phyloP scores from a whole-genome alignment of 768 basidiomycete genomes.

The Naganishia vaughanmartiniae region DNA sequence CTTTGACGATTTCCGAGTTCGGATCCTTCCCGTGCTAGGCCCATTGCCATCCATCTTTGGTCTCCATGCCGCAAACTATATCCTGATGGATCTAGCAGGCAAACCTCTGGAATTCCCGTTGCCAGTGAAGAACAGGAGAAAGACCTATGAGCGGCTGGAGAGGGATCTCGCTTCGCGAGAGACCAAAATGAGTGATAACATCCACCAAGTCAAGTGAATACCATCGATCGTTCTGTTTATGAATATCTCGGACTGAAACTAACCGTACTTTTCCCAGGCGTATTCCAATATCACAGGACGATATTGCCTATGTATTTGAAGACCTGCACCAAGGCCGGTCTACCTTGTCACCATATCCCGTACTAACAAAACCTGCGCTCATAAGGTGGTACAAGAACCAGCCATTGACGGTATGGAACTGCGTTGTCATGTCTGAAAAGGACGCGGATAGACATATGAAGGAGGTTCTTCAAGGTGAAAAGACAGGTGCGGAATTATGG shows the following conservation, averaged over 20 bases:
- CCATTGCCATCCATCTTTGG: conserved; percentile 89
- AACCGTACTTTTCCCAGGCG: conserved; percentile 8
- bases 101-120: conserved; percentile 80
- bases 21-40: conserved; percentile 87
- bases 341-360: conserved; percentile 70
- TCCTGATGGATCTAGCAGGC: conserved; percentile 78
- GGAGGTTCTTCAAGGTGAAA: conserved; percentile 49
- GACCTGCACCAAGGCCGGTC: conserved; percentile 74
- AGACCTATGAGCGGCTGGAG: conserved; percentile 75
- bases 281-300: conserved; percentile 79
- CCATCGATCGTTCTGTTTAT: neutral
- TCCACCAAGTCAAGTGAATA: conserved; percentile 56
- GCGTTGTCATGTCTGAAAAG: conserved; percentile 73
- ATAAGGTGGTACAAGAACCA: conserved; percentile 73
- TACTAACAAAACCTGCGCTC: conserved; percentile 70
- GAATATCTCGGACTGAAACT: neutral
- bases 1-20: conserved; percentile 88
- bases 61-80: conserved; percentile 80
- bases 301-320: conserved; percentile 78
- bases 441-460: conserved; percentile 69
- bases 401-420: conserved; percentile 72
- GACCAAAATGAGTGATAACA: conserved; percentile 63
- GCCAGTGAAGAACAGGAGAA: conserved; percentile 77
- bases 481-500: conserved; percentile 65
- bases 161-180: conserved; percentile 75